A percentile compares a stretch with the other conserved stretches of the same genome.
Evolutionary conservation across 495 filamentous ascomycete genomes (phyloP).

Genomic region (Penicillium macrosclerotiorum): DNA sequence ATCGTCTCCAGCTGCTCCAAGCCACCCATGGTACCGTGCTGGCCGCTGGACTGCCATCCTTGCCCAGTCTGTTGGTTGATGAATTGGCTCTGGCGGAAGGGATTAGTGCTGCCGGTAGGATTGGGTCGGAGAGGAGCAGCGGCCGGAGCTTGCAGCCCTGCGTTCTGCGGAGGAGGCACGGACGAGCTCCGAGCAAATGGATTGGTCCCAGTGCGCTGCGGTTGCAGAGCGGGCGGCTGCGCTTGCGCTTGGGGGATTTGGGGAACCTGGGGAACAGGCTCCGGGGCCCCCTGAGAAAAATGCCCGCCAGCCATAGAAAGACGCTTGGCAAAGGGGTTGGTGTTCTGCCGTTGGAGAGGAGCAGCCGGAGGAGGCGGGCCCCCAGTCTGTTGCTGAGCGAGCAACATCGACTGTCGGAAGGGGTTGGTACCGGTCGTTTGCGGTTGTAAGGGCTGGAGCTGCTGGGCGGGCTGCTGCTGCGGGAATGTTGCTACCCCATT

Average conservation of each 20-base stretch:
- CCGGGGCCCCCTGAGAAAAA: slow-evolving; percentile 18
- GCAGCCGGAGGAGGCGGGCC: slow-evolving; percentile 31
- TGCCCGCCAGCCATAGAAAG: slow-evolving; percentile 42
- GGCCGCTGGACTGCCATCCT: slow-evolving; percentile 73
- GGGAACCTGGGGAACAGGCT: slow-evolving; percentile 42
- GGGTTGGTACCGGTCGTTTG: slow-evolving; percentile 75
- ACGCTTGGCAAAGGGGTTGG: slow-evolving; percentile 78
- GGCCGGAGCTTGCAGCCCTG: slow-evolving; percentile 34
- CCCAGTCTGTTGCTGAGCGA: slow-evolving; percentile 52
- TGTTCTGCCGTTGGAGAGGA: slow-evolving; percentile 62
- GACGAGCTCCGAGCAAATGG: slow-evolving; percentile 50
- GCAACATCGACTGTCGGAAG: slow-evolving; percentile 82
- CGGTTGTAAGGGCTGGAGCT: slow-evolving; percentile 38
- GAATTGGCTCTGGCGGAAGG: slow-evolving; percentile 85
- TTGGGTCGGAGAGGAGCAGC: slow-evolving; percentile 58
- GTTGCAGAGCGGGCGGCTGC: slow-evolving; percentile 37
- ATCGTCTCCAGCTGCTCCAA: slow-evolving; percentile 75
- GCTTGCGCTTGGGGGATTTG: slow-evolving; percentile 33
- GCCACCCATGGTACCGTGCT: slow-evolving; percentile 80
- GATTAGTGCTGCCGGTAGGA: slow-evolving; percentile 88
- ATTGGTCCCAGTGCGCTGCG: slow-evolving; percentile 50
- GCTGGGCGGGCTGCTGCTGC: slow-evolving; percentile 42
- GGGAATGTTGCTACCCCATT: slow-evolving; percentile 53
- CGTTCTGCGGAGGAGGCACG: slow-evolving; percentile 35
- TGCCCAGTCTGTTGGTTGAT: slow-evolving; percentile 82